Evolutionary conservation across 495 filamentous ascomycete genomes (phyloP).

Genomic region (Rhypophila decipiens): DNA sequence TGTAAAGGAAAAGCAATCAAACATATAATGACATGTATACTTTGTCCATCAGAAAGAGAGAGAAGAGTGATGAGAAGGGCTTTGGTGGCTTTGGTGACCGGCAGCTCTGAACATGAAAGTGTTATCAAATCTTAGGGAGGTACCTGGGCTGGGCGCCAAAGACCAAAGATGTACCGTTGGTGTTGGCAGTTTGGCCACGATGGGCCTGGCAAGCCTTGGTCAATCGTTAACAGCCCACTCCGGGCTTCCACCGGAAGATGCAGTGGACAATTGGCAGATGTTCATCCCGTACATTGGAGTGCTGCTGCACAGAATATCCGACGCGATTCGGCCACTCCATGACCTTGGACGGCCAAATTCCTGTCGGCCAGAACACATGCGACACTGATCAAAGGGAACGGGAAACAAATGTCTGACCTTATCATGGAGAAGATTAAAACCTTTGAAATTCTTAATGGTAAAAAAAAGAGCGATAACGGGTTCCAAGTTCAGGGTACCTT

Average conservation of each 20-base stretch:
- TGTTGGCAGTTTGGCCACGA: not conserved
- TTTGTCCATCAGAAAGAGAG: too few species aligned
- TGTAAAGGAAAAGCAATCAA: too few species aligned
- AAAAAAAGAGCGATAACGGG: constrained; percentile 19
- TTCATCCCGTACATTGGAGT: not conserved
- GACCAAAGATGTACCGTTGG: not conserved
- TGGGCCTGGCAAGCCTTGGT: not conserved
- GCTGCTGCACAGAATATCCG: too few species aligned
- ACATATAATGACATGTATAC: too few species aligned
- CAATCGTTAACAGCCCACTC: not conserved
- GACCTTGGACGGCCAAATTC: not conserved
- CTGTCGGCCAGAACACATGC: not conserved
- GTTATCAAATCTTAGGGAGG: too few species aligned
- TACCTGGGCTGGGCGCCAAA: too few species aligned
- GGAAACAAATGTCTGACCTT: constrained; percentile 25
- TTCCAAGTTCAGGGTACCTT: constrained; percentile 15
- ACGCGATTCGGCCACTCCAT: too few species aligned
- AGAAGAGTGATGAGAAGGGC: too few species aligned
- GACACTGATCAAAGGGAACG: constrained; percentile 8
- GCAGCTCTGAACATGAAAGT: too few species aligned
- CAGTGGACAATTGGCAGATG: not conserved
- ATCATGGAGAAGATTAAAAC: constrained; percentile 26
- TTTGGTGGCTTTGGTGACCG: too few species aligned
- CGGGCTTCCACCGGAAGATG: not conserved
- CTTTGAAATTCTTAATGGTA: constrained; percentile 34